Evolutionary conservation across 2,329 filamentous ascomycete species (phyloP).

Genomic region (Dactylellina leptospora): DNA sequence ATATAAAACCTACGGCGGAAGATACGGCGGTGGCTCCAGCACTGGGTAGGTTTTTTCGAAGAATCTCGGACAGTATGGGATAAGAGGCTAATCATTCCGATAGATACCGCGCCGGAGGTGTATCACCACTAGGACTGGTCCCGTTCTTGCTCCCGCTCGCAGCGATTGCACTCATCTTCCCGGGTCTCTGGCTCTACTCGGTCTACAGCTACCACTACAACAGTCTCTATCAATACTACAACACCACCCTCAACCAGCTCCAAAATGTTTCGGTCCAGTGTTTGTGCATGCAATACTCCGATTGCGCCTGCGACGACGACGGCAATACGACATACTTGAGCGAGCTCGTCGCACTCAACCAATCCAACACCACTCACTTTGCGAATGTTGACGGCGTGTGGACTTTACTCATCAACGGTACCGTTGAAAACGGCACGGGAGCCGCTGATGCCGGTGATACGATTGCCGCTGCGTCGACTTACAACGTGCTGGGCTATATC

Average conservation of each 20-base stretch:
- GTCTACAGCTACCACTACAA: conserved; percentile 70
- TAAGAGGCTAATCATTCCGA: too few species aligned
- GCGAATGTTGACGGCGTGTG: conserved; percentile 70
- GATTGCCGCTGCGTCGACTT: conserved; percentile 3
- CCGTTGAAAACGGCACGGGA: conserved; percentile 73
- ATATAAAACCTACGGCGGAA: conserved; percentile 57
- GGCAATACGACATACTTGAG: conserved; percentile 69
- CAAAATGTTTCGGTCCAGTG: conserved; percentile 71
- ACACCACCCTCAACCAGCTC: conserved; percentile 63
- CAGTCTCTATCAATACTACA: conserved; percentile 68
- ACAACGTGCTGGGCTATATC: conserved; percentile 35
- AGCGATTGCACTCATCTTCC: conserved; percentile 67
- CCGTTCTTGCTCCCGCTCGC: conserved; percentile 66
- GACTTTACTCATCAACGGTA: conserved; percentile 76
- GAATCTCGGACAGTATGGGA: too few species aligned
- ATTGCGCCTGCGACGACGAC: conserved; percentile 76
- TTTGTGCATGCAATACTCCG: conserved; percentile 66
- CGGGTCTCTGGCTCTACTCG: conserved; percentile 71
- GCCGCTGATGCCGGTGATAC: conserved; percentile 60
- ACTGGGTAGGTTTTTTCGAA: conserved; percentile 36
- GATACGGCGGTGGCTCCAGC: conserved; percentile 57
- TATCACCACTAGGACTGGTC: conserved; percentile 65
- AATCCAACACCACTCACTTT: conserved; percentile 69
- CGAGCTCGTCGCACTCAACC: conserved; percentile 69
- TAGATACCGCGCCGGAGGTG: conserved; percentile 70